phyloP scores from a whole-genome alignment of 139 green algal species.

The Volvox reticuliferus region DNA sequence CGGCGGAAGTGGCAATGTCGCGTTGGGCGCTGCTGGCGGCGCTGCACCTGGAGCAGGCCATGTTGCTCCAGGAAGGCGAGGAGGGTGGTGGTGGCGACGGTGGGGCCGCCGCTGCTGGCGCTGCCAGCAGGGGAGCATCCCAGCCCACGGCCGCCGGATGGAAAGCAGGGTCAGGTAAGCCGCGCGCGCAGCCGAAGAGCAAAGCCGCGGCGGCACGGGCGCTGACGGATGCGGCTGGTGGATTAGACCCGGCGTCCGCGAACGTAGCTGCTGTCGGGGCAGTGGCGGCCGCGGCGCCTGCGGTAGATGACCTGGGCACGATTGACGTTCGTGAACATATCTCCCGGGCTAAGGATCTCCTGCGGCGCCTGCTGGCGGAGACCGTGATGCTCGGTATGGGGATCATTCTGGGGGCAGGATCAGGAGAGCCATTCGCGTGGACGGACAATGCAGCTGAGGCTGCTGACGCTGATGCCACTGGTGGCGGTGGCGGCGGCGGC shows the following conservation, averaged over 20 bases:
- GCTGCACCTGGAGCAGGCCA: constrained; percentile 16
- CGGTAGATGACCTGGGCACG: not conserved
- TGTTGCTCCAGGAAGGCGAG: not conserved
- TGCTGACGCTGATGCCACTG: not conserved
- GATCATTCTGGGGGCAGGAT: no score
- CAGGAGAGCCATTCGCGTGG: not conserved
- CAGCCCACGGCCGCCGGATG: not conserved
- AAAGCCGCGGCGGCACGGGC: not conserved
- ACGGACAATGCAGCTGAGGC: not conserved
- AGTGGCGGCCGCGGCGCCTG: not conserved
- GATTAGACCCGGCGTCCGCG: not conserved
- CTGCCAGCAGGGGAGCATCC: not conserved
- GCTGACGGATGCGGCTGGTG: not conserved
- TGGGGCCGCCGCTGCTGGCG: not conserved
- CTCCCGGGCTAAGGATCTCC: not conserved
- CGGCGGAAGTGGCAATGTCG: not conserved
- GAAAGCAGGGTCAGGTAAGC: not conserved
- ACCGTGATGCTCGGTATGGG: not conserved
- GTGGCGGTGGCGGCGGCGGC: not conserved
- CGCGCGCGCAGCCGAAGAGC: not conserved
- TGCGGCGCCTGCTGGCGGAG: constrained; percentile 25
- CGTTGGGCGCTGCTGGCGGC: constrained; percentile 18
- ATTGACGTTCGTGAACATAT: not conserved
- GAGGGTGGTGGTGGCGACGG: not conserved
- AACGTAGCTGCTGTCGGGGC: not conserved